Conservation (phyloP, 352 stramenopile genomes). For the Globisporangium parvum region DNA sequence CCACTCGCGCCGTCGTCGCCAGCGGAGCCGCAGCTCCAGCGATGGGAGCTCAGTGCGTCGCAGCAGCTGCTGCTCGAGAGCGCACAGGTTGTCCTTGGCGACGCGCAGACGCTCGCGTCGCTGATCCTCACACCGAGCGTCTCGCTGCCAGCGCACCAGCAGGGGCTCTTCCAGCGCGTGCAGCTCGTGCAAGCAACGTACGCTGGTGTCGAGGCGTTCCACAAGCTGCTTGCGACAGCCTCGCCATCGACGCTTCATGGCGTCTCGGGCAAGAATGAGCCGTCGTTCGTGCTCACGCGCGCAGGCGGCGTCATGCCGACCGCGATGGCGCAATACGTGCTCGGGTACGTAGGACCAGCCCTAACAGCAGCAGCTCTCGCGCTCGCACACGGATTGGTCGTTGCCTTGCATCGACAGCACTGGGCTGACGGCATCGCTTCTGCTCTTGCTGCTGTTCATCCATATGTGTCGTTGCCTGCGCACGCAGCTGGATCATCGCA, state of each 20-base stretch:
- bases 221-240: slow-evolving; percentile 17
- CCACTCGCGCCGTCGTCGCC: slow-evolving; percentile 11
- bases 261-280: slow-evolving; percentile 6
- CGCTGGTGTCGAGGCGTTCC: slow-evolving; percentile 50
- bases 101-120: slow-evolving; percentile 36
- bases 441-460: neutral
- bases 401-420: neutral
- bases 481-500: slow-evolving; percentile 42
- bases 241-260: slow-evolving; percentile 7
- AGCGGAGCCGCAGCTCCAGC: slow-evolving; percentile 2
- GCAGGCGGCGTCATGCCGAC: slow-evolving; percentile 49
- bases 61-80: slow-evolving; percentile 34
- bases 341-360: slow-evolving; percentile 27
- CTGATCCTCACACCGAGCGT: slow-evolving; percentile 28
- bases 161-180: slow-evolving; percentile 32
- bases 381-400: neutral
- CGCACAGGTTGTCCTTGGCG: slow-evolving; percentile 38
- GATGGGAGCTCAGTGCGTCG: slow-evolving; percentile 27
- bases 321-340: slow-evolving; percentile 62
- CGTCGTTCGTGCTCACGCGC: slow-evolving; percentile 43
- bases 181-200: slow-evolving; percentile 63
- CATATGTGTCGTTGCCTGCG: neutral
- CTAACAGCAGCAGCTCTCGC: neutral
- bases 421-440: too few relatives aligned
- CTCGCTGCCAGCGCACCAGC: slow-evolving; percentile 15